Base-by-base conservation (phyloP, 2,329 filamentous ascomycete species). In the Simplicillium sp. region DNA sequence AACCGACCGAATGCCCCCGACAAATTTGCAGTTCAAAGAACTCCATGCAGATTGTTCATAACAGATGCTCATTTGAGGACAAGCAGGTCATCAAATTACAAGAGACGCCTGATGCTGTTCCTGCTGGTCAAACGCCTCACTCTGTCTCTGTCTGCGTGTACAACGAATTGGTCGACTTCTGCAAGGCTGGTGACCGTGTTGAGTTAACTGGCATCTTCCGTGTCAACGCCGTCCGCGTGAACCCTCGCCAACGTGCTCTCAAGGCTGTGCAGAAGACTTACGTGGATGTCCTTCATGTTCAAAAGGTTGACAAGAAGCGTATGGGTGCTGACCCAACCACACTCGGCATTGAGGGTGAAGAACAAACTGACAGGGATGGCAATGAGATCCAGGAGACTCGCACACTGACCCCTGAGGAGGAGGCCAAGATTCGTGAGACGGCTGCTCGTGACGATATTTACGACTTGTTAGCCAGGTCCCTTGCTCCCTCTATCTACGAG, bases 81-180 rank as follows among this genome's bases (percentile, higher is more conserved):
- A 98, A 98, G 68, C 92, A 98, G 60, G 87, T 98, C 44, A 95
- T 98, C 66, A 98, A 98, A 62, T 72, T 98, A 33, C 92, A 98
- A 63, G 92, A 98, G 63, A 98, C 92, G 0, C 92, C 92, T 0
- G 92, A 98, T 60, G 87, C 80, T 31, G 84, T 98, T 14, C 92
- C 92, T 37, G 84, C 95, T 49, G 92, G 92, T 14, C 92, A 98
- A 64, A 98, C 92, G 15, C 92, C 92, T 12, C 92, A 98, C 62
- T 95, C 90, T 0, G 92, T 98, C 18, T 96, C 90, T 1, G 78
- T 98, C 38, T 96, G 90, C 55, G 87, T 89, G 11, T 97, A 98
- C 59, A 90, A 97, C 55, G 92, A 98, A 60, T 71, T 98, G 39
- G 94, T 98, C 1, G 92, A 98, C 64, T 83, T 95, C 42, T 97